Percentiles rank a stretch among this genome's conserved stretches.
Evolutionary conservation across 306 rosid genomes (phyloP).

Genomic region (Quercus ilex): DNA sequence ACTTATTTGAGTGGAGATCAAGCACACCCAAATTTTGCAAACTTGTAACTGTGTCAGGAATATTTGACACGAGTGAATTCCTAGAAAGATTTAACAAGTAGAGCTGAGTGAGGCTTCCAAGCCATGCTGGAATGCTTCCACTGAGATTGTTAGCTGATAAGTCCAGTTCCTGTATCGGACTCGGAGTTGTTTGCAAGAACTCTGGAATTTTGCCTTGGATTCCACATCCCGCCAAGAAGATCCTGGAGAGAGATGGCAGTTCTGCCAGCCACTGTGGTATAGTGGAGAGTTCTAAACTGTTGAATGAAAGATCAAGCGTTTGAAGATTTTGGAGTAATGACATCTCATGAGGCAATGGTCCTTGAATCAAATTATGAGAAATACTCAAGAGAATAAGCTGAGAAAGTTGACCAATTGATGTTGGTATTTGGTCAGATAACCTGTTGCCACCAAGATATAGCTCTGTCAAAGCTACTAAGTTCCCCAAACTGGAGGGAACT

Average conservation of each 20-base stretch:
- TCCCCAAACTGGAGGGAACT: conserved; percentile 56
- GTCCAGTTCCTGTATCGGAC: conserved; percentile 62
- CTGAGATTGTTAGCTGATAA: conserved; percentile 51
- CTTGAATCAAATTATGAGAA: conserved; percentile 45
- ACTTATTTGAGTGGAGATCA: conserved; percentile 71
- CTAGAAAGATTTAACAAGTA: conserved; percentile 59
- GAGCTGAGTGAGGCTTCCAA: conserved; percentile 49
- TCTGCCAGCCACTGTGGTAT: conserved; percentile 47
- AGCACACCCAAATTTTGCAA: conserved; percentile 42
- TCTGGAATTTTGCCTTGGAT: conserved; percentile 53
- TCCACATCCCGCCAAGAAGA: conserved; percentile 57
- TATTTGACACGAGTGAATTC: conserved; percentile 49
- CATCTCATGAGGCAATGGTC: conserved; percentile 53
- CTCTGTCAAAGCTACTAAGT: conserved; percentile 38
- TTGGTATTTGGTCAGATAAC: conserved; percentile 53
- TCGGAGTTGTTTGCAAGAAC: conserved; percentile 17
- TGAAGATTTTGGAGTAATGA: conserved; percentile 58
- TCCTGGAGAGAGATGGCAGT: conserved; percentile 38
- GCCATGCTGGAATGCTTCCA: conserved; percentile 62
- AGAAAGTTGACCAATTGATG: conserved; percentile 50
- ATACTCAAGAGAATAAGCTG: conserved; percentile 43
- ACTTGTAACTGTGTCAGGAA: conserved; percentile 49
- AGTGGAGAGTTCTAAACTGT: conserved; percentile 42
- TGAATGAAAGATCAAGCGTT: conserved; percentile 56
- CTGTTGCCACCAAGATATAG: conserved; percentile 47